These are phyloP conservation scores for Fraxinus nigra DNA, from an alignment of 305 asterid genomes.

Conservation along the genomic window DNA sequence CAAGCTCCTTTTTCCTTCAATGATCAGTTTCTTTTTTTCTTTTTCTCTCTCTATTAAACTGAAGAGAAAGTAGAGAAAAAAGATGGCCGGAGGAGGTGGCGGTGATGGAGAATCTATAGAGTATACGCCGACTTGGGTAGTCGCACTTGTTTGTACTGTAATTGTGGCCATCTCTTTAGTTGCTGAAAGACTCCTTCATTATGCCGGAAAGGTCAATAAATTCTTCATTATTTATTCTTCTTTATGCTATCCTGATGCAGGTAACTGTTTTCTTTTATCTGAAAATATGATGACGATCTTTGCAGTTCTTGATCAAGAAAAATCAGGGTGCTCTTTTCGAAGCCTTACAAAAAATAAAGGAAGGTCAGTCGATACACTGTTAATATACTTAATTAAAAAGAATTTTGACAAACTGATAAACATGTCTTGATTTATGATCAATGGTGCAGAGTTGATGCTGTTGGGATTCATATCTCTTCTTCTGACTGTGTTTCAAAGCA, in stretches of 20 bases:
- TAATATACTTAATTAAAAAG: background rate
- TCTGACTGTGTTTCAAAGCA: slow-evolving; percentile 46
- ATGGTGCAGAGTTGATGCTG: slow-evolving; percentile 61
- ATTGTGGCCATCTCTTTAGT: slow-evolving; percentile 61
- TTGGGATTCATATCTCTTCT: slow-evolving; percentile 73
- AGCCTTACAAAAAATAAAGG: slow-evolving; percentile 70
- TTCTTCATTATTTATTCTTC: background rate
- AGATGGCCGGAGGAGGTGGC: slow-evolving; percentile 41
- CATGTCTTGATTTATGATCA: background rate
- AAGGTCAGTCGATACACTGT: slow-evolving; percentile 33
- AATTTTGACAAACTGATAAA: background rate
- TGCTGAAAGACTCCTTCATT: slow-evolving; percentile 60
- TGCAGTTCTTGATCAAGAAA: slow-evolving; percentile 54
- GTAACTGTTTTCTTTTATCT: background rate
- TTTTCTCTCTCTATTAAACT: background rate
- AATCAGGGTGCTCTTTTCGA: slow-evolving; percentile 54
- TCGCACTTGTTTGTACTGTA: slow-evolving; percentile 61
- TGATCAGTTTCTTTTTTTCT: background rate
- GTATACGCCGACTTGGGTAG: slow-evolving; percentile 71
- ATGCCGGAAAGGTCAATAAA: background rate
- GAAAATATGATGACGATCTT: background rate
- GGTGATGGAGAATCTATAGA: slow-evolving; percentile 36
- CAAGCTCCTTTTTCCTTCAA: background rate
- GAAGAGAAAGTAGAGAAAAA: background rate
- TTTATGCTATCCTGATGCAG: background rate